Percentiles rank a stretch among this genome's conserved stretches.
These are phyloP conservation scores for Phytophthora uliginosa DNA, from an alignment of 352 stramenopile species.

Conservation along the genomic window DNA sequence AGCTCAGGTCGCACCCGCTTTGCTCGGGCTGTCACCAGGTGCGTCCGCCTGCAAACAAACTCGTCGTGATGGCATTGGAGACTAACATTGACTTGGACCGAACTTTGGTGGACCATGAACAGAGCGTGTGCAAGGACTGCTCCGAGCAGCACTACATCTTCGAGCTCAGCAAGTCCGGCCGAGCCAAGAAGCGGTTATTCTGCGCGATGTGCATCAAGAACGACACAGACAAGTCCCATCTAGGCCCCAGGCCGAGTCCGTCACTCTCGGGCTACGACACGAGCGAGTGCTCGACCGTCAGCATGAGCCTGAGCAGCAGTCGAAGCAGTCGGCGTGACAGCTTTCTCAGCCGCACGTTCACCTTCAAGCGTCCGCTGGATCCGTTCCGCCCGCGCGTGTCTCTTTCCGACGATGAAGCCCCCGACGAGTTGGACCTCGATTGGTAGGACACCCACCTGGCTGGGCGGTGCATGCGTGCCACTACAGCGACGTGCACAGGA, in stretches of 20 bases:
- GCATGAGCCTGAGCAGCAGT: slow-evolving; percentile 27
- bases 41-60: slow-evolving; percentile 3
- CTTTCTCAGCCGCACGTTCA: slow-evolving; percentile 35
- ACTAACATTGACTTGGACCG: neutral
- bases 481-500: slow-evolving; percentile 1
- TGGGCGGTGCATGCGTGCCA: slow-evolving; percentile 12
- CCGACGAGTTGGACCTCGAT: slow-evolving; percentile 34
- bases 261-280: slow-evolving; percentile 7
- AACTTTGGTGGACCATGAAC: slow-evolving; percentile 4
- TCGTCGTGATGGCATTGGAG: neutral
- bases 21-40: slow-evolving; percentile 53
- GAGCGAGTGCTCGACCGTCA: slow-evolving; percentile 24
- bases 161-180: slow-evolving; percentile 33
- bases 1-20: slow-evolving; percentile 30
- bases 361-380: slow-evolving; percentile 29
- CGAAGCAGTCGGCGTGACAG: slow-evolving; percentile 31
- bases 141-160: slow-evolving; percentile 42
- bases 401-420: slow-evolving; percentile 26
- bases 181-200: slow-evolving; percentile 38
- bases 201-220: slow-evolving; percentile 44
- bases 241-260: neutral
- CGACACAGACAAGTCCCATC: slow-evolving; percentile 23
- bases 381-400: slow-evolving; percentile 32
- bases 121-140: slow-evolving; percentile 56
- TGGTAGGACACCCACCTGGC: slow-evolving; percentile 13